These are phyloP conservation scores for Pseudogymnoascus sp. DNA, from an alignment of 2,329 filamentous ascomycete genomes.

Conservation along the genomic window DNA sequence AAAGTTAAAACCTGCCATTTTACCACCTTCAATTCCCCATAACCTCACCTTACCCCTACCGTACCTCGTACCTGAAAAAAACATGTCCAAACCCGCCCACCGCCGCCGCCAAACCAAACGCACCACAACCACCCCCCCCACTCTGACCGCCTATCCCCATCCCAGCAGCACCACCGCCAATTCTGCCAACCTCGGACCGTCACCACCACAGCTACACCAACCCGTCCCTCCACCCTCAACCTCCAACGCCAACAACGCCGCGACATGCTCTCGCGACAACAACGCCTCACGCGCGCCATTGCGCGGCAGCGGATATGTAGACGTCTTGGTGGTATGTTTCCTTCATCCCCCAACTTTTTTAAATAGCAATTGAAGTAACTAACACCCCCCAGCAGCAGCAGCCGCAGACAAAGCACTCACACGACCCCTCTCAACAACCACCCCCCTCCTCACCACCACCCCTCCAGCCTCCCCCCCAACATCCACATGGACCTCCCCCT, in stretches of 20 bases:
- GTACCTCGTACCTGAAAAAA: not conserved
- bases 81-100: not conserved
- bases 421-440: not conserved
- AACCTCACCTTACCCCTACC: not conserved
- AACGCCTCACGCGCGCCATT: not conserved
- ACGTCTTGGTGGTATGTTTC: not conserved
- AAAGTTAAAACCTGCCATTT: not conserved
- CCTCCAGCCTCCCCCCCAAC: not conserved
- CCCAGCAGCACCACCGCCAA: not conserved
- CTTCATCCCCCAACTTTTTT: too few relatives aligned
- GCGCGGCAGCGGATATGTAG: not conserved
- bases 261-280: not conserved
- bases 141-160: not conserved
- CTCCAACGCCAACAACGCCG: not conserved
- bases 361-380: too few relatives aligned
- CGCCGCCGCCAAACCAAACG: not conserved
- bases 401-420: not conserved
- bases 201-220: not conserved
- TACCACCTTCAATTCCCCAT: not conserved
- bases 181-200: not conserved
- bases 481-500: slow-evolving; percentile 25
- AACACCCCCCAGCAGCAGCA: not conserved
- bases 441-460: not conserved
- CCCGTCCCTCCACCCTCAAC: not conserved
- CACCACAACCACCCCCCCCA: not conserved